phyloP scores from a whole-genome alignment of 345 rosid genomes.

The Gossypium longicalyx region DNA sequence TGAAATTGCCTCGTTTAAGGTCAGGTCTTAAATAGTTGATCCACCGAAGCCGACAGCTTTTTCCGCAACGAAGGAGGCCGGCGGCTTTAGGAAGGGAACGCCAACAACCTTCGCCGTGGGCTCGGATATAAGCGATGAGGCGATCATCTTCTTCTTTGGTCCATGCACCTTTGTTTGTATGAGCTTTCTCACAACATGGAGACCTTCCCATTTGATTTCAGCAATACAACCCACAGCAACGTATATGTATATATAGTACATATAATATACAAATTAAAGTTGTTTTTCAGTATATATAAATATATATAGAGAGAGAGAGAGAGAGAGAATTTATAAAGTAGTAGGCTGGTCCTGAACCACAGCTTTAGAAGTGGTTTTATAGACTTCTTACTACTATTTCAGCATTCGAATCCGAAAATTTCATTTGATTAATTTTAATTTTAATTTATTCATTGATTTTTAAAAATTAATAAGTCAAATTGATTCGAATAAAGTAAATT shows the following conservation, averaged over 20 bases:
- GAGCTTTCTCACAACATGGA: constrained; percentile 80
- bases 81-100: constrained; percentile 82
- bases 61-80: constrained; percentile 76
- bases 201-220: constrained; percentile 60
- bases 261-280: not conserved
- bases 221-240: not conserved
- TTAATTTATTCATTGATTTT: too few relatives aligned
- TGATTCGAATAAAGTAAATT: too few relatives aligned
- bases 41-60: constrained; percentile 83
- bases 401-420: too few relatives aligned
- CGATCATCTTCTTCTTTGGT: constrained; percentile 81
- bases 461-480: too few relatives aligned
- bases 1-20: constrained; percentile 74
- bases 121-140: constrained; percentile 55
- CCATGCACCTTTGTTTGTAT: constrained; percentile 85
- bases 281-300: too few relatives aligned
- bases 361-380: too few relatives aligned
- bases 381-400: too few relatives aligned
- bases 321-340: too few relatives aligned
- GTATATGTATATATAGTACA: not conserved
- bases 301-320: too few relatives aligned
- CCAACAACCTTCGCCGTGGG: constrained; percentile 84
- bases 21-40: constrained; percentile 75
- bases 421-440: too few relatives aligned
- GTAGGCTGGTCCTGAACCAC: too few relatives aligned